These are phyloP conservation scores for Pugionium dolabratum DNA, from an alignment of 345 rosid species.

Conservation along the genomic window DNA sequence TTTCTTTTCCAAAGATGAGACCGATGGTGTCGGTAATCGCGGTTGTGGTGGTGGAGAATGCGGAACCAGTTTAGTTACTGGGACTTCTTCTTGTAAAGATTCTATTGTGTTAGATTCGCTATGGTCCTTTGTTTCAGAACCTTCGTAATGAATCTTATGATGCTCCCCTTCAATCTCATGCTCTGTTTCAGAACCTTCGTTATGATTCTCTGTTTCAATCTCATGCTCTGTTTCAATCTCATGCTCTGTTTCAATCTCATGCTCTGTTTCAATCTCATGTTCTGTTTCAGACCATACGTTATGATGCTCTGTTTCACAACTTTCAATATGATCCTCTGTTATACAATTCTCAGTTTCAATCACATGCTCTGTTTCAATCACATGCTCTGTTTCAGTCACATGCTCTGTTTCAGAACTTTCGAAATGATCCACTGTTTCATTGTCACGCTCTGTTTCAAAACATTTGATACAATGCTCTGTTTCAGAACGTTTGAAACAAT, in stretches of 20 bases:
- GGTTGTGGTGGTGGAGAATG: slow-evolving; percentile 42
- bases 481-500: background rate
- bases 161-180: background rate
- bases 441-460: background rate
- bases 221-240: background rate
- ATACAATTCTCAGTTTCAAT: background rate
- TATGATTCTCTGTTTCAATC: slow-evolving; percentile 2
- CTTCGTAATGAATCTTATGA: background rate
- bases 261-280: background rate
- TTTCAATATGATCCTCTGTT: slow-evolving; percentile 6
- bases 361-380: background rate
- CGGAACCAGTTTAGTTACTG: slow-evolving; percentile 23
- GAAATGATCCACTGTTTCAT: background rate
- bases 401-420: background rate
- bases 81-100: background rate
- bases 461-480: background rate
- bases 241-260: slow-evolving; percentile 17
- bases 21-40: slow-evolving; percentile 23
- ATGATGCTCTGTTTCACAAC: slow-evolving; percentile 1
- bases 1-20: slow-evolving; percentile 2
- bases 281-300: background rate
- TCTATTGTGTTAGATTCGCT: slow-evolving; percentile 16
- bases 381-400: background rate
- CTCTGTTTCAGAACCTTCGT: background rate
- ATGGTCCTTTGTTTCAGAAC: slow-evolving; percentile 15